Base-by-base conservation (phyloP, 1,139 yeast genomes). In the Suhomyces maxii region DNA sequence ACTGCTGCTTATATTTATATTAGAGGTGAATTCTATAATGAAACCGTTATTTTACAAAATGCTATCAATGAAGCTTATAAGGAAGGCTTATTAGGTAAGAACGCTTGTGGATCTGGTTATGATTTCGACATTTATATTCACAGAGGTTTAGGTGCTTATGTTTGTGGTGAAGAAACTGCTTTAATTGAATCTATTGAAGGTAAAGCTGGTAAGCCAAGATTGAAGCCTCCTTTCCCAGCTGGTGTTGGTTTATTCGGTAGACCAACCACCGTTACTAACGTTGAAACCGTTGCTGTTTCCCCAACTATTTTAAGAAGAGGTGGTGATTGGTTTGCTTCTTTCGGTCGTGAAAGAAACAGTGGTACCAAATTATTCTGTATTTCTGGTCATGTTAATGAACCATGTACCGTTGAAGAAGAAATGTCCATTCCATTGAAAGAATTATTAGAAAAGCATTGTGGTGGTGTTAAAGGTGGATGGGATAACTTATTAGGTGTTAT, bases 181-280 rank as follows among this genome's bases (percentile, higher is more conserved):
- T 73, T 88, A 62, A 87, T 88, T 61, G 96, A 88, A 71, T 84
- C 91, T 2, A 73, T 88, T 47, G 96, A 88, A 73, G 96, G 96
- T 61, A 88, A 88, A 69, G 93, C 93, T 45, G 96, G 96, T 58
- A 88, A 88, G 70, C 96, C 96, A 59, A 82, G 96, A 72, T 79
- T 88, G 67, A 88, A 88, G 79, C 96, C 96, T 40, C 96, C 96
- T 58, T 88, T 88, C 81, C 96, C 96, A 37, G 96, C 95, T 40
- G 96, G 95, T 64, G 91, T 88, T 47, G 96, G 96, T 63, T 76
- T 88, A 48, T 88, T 86, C 59, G 96, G 96, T 62, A 82, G 96
- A 69, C 96, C 96, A 55, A 80, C 90, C 36, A 88, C 96, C 42
- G 96, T 88, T 47, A 83, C 96, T 53, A 88, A 88, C 64, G 96